These are phyloP conservation scores for Monosporascus sp. DNA, from an alignment of 2,329 filamentous ascomycete species.

Conservation along the genomic window DNA sequence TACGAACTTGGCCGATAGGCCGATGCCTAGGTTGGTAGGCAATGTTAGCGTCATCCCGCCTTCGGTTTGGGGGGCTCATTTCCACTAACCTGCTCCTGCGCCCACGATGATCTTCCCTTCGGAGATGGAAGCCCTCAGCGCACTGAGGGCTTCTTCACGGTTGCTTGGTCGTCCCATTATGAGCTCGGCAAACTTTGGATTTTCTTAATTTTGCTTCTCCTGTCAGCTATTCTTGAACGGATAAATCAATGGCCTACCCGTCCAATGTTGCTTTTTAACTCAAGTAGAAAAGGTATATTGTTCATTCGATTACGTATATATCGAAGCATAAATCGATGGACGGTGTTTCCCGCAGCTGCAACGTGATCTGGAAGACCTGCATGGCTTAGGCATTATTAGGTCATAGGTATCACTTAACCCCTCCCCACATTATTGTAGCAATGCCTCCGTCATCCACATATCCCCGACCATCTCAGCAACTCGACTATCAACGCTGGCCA, in stretches of 20 bases:
- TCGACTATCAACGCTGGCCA: too few species aligned
- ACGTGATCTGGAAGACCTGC: background rate
- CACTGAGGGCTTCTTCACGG: slow-evolving; percentile 48
- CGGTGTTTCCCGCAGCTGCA: background rate
- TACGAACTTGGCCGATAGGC: slow-evolving; percentile 64
- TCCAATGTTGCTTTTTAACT: too few species aligned
- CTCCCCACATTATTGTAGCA: background rate
- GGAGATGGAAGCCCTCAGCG: slow-evolving; percentile 48
- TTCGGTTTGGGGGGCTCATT: slow-evolving; percentile 29
- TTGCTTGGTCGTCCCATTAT: slow-evolving; percentile 49
- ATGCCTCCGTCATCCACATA: too few species aligned
- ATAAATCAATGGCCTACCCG: too few species aligned
- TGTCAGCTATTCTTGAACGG: too few species aligned
- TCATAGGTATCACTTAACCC: background rate
- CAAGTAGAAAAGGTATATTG: background rate
- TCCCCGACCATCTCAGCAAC: too few species aligned
- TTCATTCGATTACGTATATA: background rate
- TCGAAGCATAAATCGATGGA: background rate
- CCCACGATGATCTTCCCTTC: slow-evolving; percentile 57
- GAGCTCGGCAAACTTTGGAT: background rate
- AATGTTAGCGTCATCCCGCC: slow-evolving; percentile 13
- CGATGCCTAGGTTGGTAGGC: slow-evolving; percentile 42
- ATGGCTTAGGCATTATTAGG: background rate
- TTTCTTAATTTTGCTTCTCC: background rate
- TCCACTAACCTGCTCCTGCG: slow-evolving; percentile 47